Percentiles rank a stretch among this genome's conserved stretches.
Conservation (phyloP, 371 early-diverging fungal species). For the Lichtheimia hyalospora region DNA sequence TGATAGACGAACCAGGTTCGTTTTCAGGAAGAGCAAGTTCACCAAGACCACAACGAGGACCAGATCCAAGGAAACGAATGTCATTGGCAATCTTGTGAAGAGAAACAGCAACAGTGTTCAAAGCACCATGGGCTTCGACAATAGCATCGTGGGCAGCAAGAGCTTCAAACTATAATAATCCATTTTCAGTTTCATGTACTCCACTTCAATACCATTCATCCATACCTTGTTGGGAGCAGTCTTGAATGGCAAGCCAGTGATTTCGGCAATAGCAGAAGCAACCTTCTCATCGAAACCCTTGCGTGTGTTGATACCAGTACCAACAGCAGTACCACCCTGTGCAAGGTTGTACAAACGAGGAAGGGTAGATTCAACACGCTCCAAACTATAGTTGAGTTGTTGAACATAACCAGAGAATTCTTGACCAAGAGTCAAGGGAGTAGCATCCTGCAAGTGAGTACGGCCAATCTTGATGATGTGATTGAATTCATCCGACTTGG, state of each 20-base stretch:
- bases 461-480: conserved; percentile 96
- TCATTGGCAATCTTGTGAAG: conserved; percentile 98
- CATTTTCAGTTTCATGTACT: neutral
- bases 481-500: conserved; percentile 74
- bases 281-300: conserved; percentile 87
- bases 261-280: conserved; percentile 75
- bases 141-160: conserved; percentile 95
- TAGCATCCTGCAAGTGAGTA: conserved; percentile 94
- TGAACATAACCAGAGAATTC: conserved; percentile 95
- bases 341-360: conserved; percentile 88
- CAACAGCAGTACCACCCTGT: conserved; percentile 96
- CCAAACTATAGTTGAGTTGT: conserved; percentile 83
- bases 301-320: conserved; percentile 93
- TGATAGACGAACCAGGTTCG: conserved; percentile 97
- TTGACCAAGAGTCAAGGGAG: conserved; percentile 95
- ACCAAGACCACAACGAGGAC: conserved; percentile 96
- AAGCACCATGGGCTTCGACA: conserved; percentile 91
- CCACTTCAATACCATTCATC: neutral
- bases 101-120: conserved; percentile 93
- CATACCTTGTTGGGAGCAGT: conserved; percentile 91
- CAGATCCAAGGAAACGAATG: conserved; percentile 92
- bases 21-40: conserved; percentile 94
- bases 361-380: conserved; percentile 77
- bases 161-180: conserved; percentile 79
- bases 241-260: conserved; percentile 82